Base-by-base conservation (phyloP, 1,284 basidiomycete species). In the Flammula alnicola region DNA sequence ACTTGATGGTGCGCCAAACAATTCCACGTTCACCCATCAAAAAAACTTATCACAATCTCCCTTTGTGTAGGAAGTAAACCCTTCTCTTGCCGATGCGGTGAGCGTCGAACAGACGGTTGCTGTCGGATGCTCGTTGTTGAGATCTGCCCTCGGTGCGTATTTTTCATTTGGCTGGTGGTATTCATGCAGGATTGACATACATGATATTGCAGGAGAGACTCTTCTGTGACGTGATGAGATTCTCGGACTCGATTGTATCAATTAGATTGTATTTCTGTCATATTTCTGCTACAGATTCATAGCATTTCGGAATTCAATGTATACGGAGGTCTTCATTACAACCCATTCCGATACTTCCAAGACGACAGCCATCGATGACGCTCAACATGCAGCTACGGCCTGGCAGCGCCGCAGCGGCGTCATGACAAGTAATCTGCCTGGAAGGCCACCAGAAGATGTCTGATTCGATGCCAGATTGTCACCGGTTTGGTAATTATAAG, bases 81-180 rank as follows among this genome's bases (percentile, higher is more conserved):
- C 97, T 6, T 88, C 91, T 1, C 79, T 99, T 12, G 79, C 76
- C 17, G 89, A 93, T 61, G 76, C 76, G 27, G 79, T 75, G 30
- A 87, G 87, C 27, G 93, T 89, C 8, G 72, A 85, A 61, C 86
- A 95, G 73, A 99, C 97, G 0, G 88, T 99, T 35, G 87, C 92
- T 19, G 88, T 98, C 17, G 97, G 96, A 1, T 95, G 95, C 68
- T 97, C 94, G 25, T 78, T 99, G 31, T 86, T 95, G 14, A 81
- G 97, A 31, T 80, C 93, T 23, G 95, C 96, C 4, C 75, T 99
- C 52, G 96, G 96, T 83, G 70, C 42, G 55, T 43, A 17, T 7
- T 29, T 26, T 41, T 44, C 5, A n/a, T n/a, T n/a, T n/a, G n/a
- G n/a, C n/a, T n/a, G n/a, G n/a, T n/a, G n/a, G 30, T 14, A 4